phyloP scores from a whole-genome alignment of 495 filamentous ascomycete genomes.

The Penicillium odoratum region DNA sequence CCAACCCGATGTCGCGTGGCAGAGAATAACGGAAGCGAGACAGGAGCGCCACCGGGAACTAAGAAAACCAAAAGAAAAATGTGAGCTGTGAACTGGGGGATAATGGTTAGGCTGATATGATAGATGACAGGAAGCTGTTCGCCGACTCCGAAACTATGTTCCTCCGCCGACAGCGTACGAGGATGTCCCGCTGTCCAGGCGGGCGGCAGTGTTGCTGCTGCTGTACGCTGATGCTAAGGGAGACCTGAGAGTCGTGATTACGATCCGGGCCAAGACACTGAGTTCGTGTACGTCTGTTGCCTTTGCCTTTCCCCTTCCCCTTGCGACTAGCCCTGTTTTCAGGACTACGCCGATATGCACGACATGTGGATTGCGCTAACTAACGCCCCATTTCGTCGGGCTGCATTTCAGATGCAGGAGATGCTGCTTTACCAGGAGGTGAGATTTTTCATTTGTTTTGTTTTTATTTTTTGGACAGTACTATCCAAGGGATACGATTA shows the following conservation, averaged over 20 bases:
- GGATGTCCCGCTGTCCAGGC: constrained; percentile 65
- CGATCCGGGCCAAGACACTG: constrained; percentile 76
- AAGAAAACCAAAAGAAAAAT: neutral
- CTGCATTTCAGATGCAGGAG: constrained; percentile 55
- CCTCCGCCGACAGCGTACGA: constrained; percentile 61
- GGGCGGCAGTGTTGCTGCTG: constrained; percentile 82
- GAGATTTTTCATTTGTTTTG: constrained; percentile 24
- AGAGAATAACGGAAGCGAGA: neutral
- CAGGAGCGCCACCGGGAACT: neutral
- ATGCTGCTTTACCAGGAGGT: constrained; percentile 86
- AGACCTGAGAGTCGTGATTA: constrained; percentile 79
- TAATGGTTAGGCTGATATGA: constrained; percentile 1
- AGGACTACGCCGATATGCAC: constrained; percentile 12
- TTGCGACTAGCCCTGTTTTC: constrained; percentile 7
- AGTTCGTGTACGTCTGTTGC: constrained; percentile 51
- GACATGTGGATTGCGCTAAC: constrained; percentile 23
- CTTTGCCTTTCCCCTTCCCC: neutral
- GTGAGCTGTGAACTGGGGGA: too few relatives aligned
- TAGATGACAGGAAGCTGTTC: constrained; percentile 65
- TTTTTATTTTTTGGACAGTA: constrained; percentile 27
- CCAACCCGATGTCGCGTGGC: constrained; percentile 15
- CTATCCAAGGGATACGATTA: neutral
- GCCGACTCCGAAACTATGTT: constrained; percentile 68
- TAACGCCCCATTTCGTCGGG: neutral
- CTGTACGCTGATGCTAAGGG: constrained; percentile 79